These are phyloP conservation scores for Boehmeria nivea DNA, from an alignment of 306 rosid species.

Conservation along the genomic window DNA sequence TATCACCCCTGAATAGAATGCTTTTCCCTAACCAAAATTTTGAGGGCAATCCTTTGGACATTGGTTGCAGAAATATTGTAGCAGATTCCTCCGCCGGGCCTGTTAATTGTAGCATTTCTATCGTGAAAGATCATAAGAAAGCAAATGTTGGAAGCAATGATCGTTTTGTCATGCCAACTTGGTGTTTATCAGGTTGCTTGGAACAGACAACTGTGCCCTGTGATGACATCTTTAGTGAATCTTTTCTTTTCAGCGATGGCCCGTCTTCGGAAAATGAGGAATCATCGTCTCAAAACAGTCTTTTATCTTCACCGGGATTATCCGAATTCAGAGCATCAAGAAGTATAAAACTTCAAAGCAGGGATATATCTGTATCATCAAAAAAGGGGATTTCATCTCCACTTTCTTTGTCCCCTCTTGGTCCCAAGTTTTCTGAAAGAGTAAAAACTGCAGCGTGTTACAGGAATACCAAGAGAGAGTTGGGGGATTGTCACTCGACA, in stretches of 20 bases:
- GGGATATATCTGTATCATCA: conserved; percentile 35
- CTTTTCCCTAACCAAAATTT: conserved; percentile 61
- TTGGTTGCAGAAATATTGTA: conserved; percentile 41
- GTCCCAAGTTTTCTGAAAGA: conserved; percentile 79
- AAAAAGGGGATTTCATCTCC: conserved; percentile 38
- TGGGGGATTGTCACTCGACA: conserved; percentile 30
- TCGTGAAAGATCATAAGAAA: conserved; percentile 70
- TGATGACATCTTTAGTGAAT: conserved; percentile 22
- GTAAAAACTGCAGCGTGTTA: conserved; percentile 35
- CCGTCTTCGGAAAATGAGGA: conserved; percentile 45
- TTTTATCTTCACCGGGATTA: conserved; percentile 28
- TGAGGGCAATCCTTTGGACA: conserved; percentile 62
- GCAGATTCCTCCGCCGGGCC: conserved; percentile 23
- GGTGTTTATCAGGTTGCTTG: conserved; percentile 48
- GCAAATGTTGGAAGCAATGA: conserved; percentile 68
- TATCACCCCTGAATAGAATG: conserved; percentile 78
- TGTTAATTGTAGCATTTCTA: conserved; percentile 28
- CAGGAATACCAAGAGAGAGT: conserved; percentile 34
- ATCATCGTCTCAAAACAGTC: conserved; percentile 23
- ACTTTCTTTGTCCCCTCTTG: conserved; percentile 83
- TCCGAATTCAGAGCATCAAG: conserved; percentile 37
- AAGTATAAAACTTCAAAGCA: conserved; percentile 30
- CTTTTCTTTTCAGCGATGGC: conserved; percentile 41
- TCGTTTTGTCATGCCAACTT: conserved; percentile 32
- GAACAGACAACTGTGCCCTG: too few species aligned